Evolutionary conservation across 345 rosid genomes (phyloP), one percentile per base, ranked within the genome.

Genomic region (Combretum micranthum): DNA sequence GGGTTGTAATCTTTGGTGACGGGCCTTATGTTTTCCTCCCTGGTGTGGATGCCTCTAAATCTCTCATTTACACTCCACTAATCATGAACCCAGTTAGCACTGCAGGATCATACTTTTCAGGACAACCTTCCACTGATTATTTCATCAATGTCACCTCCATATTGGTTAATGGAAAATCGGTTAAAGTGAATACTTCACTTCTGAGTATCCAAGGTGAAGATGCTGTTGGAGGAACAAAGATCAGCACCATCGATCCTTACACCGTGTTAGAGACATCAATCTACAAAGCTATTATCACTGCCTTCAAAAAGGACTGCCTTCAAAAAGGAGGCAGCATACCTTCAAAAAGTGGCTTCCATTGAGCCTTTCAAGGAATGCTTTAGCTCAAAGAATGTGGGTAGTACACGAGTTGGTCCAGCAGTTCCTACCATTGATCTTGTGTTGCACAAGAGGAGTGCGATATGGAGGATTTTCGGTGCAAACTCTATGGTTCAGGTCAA

Each of bases 191-290:
- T 17, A 18, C 59, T 12, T 18, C 78, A 2, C 47, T 80, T 50
- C 50, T 77, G 13, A 20, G 65, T 16, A 73, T 78, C 20, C 18
- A 64, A 45, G 67, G 60, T 13, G 44, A 60, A n/a, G 88, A 90
- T 20, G 15, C 39, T 2, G 9, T 53, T 1, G 87, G 88, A 0
- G 92, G 92, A 39, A 89, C 95, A 11, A 84, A 82, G 63, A 72
- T 89, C 63, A 86, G 91, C 79, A 77, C 89, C 0, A 84, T 82
- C 23, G 17, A 82, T 10, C 86, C 91, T 0, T 84, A 84, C 82
- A 83, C 90, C 0, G 75, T 79, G 26, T 4, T 86, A 64, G 80
- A 84, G 47, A 56, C 72, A 0, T 77, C 92, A 1, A 84, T 86
- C 32, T 84, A 50, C 0, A 77, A 63, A 52, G 66, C 86, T 0